Base-by-base conservation (phyloP, 1,284 basidiomycete species). In the Rhizoctonia solani region DNA sequence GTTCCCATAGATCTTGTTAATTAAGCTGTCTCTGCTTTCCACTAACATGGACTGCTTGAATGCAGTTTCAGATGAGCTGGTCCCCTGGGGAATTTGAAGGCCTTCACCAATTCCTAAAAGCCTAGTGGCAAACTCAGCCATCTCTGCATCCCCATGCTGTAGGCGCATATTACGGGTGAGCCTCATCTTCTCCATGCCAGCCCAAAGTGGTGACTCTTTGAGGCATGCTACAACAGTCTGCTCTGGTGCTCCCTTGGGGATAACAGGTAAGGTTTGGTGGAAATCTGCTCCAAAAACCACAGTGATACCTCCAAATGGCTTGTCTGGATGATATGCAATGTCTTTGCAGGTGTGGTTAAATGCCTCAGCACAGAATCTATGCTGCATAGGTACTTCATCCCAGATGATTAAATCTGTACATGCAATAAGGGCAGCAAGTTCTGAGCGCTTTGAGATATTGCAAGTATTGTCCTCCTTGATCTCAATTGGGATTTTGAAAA, bases 401-500 rank as follows among this genome's bases (percentile, higher is more conserved):
- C 77, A 81, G 6, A 81, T 80, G 23, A 80, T 77, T 1, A 77
- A 58, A 0, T 55, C 34, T 1, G 76, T 72, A 3, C 46, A 34
- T 0, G 68, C 65, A 0, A 81, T 14, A 1, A 81, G 73, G 1
- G 74, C 74, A 21, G 74, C 75, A 2, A 69, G 69, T 0, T 59
- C 39, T 21, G 66, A 69, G 8, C 75, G 47, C 54, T 77, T 77
- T 1, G n/a, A 16, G 19, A 71, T 52, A 6, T 27, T n/a, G 34
- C 77, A 79, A 5, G 19, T 46, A 32, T 65, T 69, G 5, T 72
- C 49, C 11, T 75, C 74, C 70, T 72, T 67, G 4, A 78, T 69
- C 4, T 78, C 73, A 30, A 81, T 73, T 0, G 82, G 81, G 30
- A 83, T 81, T 49, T 79, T 78, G 74, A 81, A 81, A 1, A 69